Conservation (phyloP, 176 grass and related monocot species). For the Oryza coarctata region DNA sequence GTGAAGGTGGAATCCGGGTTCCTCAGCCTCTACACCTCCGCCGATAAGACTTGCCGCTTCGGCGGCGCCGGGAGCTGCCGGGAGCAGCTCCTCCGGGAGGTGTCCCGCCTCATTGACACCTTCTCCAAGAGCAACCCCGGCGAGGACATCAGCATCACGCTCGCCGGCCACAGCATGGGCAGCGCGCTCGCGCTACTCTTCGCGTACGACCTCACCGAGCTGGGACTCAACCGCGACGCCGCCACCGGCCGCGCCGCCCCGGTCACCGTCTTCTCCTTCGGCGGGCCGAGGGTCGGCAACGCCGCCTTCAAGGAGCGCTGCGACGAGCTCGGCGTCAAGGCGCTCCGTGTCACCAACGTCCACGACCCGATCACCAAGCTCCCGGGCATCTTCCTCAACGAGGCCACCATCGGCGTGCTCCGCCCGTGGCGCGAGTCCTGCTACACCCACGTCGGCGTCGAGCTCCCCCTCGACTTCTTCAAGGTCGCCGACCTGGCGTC, state of each 20-base stretch:
- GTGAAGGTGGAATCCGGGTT: conserved; percentile 87
- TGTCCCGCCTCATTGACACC: conserved; percentile 45
- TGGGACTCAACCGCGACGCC: conserved; percentile 49
- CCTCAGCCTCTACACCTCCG: conserved; percentile 85
- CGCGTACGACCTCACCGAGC: conserved; percentile 75
- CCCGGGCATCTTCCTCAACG: conserved; percentile 77
- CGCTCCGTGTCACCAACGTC: conserved; percentile 68
- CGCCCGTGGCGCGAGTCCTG: conserved; percentile 47
- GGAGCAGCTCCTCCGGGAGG: conserved; percentile 80
- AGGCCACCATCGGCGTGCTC: conserved; percentile 35
- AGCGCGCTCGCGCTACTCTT: conserved; percentile 63
- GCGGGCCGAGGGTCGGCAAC: conserved; percentile 75
- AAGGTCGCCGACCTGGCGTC: conserved; percentile 43
- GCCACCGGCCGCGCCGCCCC: not conserved
- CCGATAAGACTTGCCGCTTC: conserved; percentile 67
- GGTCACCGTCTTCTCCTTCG: conserved; percentile 85
- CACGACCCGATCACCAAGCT: conserved; percentile 73
- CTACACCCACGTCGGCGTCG: conserved; percentile 83
- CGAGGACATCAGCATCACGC: conserved; percentile 64
- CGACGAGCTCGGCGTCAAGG: conserved; percentile 81
- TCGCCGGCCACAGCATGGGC: conserved; percentile 94
- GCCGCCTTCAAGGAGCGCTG: conserved; percentile 69
- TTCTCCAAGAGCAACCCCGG: not conserved
- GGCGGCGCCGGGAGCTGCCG: conserved; percentile 65
- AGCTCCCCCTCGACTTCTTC: conserved; percentile 72